phyloP scores from a whole-genome alignment of 116 monocot species.

The Cymodocea nodosa region DNA sequence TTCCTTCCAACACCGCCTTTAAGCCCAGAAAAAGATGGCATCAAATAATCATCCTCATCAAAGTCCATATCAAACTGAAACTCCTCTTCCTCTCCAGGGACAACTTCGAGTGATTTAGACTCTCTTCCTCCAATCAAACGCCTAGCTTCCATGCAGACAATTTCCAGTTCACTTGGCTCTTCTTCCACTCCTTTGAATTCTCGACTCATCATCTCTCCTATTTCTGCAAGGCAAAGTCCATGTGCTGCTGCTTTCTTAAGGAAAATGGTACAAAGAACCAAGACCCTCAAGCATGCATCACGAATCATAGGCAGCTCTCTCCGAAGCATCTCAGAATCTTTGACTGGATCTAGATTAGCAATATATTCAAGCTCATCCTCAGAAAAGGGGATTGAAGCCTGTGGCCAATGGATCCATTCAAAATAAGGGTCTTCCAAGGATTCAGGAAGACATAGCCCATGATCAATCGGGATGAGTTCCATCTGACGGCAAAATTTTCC shows the following conservation, averaged over 20 bases:
- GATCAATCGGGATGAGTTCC: slow-evolving; percentile 86
- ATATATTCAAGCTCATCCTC: slow-evolving; percentile 82
- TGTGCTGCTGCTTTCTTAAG: slow-evolving; percentile 74
- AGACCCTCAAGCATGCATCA: slow-evolving; percentile 69
- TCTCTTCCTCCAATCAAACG: slow-evolving; percentile 42
- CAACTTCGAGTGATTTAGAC: slow-evolving; percentile 16
- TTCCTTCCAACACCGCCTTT: slow-evolving; percentile 23
- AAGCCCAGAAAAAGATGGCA: slow-evolving; percentile 18
- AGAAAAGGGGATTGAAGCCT: slow-evolving; percentile 85
- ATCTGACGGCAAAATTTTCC: slow-evolving; percentile 38
- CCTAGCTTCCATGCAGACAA: slow-evolving; percentile 75
- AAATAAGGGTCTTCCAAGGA: slow-evolving; percentile 89
- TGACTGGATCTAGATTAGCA: slow-evolving; percentile 58
- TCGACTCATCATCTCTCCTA: slow-evolving; percentile 95
- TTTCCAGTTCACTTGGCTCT: slow-evolving; percentile 80
- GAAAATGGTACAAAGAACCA: slow-evolving; percentile 63
- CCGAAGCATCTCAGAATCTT: slow-evolving; percentile 52
- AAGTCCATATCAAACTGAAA: slow-evolving; percentile 55
- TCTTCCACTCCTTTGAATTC: slow-evolving; percentile 60
- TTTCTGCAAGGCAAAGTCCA: slow-evolving; percentile 79
- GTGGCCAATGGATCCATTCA: slow-evolving; percentile 97
- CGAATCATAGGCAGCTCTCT: slow-evolving; percentile 77
- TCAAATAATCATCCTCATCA: slow-evolving; percentile 22
- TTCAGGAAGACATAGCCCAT: slow-evolving; percentile 86
- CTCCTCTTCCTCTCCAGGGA: slow-evolving; percentile 30